Evolutionary conservation across 1,284 basidiomycete species (phyloP).

Genomic region (Pterulicium gracile): DNA sequence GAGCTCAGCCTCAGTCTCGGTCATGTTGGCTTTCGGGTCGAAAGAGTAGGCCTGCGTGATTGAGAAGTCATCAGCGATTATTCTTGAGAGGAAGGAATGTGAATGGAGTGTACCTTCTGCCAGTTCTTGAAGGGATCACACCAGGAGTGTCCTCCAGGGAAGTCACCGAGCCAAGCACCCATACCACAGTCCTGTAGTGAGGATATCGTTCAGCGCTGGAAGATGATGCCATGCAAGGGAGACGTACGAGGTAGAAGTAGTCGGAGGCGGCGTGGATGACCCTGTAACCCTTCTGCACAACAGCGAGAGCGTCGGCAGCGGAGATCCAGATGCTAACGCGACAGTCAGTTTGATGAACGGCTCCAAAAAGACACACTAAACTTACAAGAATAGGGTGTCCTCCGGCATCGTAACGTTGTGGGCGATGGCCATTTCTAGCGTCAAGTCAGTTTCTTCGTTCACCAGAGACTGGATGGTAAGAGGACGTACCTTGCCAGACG

Average conservation of each 20-base stretch:
- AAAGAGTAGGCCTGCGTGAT: slow-evolving; percentile 54
- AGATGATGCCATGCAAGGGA: too few relatives aligned
- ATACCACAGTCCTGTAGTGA: slow-evolving; percentile 59
- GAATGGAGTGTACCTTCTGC: slow-evolving; percentile 38
- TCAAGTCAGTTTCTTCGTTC: slow-evolving; percentile 5
- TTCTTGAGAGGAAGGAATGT: background rate
- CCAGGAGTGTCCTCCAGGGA: slow-evolving; percentile 32
- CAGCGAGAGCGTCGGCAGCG: slow-evolving; percentile 43
- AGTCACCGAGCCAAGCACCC: slow-evolving; percentile 67
- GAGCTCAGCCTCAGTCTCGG: slow-evolving; percentile 32
- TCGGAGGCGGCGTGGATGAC: slow-evolving; percentile 62
- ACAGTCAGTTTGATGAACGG: background rate
- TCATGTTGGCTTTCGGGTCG: slow-evolving; percentile 55
- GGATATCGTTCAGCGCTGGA: too few relatives aligned
- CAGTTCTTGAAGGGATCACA: slow-evolving; percentile 74
- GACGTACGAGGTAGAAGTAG: slow-evolving; percentile 65
- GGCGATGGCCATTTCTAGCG: slow-evolving; percentile 55
- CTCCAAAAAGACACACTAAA: slow-evolving; percentile 7
- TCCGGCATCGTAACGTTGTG: slow-evolving; percentile 52
- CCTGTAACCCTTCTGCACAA: slow-evolving; percentile 48
- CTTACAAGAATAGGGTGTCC: slow-evolving; percentile 62
- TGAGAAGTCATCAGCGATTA: slow-evolving; percentile 1
- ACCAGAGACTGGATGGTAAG: too few relatives aligned
- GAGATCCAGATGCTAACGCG: slow-evolving; percentile 51
- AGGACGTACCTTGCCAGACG: slow-evolving; percentile 24